These are phyloP conservation scores for Tulasnella sp. DNA, from an alignment of 768 basidiomycete genomes.

Conservation along the genomic window DNA sequence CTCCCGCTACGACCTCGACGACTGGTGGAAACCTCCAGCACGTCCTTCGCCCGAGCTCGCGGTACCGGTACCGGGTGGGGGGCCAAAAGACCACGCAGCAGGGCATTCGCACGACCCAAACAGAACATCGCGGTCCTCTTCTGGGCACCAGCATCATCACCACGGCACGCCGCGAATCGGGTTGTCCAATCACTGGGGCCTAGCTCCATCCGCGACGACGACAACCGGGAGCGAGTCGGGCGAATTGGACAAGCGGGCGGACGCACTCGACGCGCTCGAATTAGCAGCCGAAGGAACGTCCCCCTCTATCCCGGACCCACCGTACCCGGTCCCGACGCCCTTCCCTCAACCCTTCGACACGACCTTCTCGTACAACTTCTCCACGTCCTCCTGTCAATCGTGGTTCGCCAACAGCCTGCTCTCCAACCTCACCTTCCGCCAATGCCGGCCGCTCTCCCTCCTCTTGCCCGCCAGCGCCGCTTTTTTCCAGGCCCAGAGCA, in stretches of 20 bases:
- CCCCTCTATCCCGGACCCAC: conserved; percentile 7
- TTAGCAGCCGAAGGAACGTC: neutral
- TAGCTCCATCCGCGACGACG: neutral
- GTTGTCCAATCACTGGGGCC: neutral
- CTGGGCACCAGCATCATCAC: neutral
- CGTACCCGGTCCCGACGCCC: conserved; percentile 12
- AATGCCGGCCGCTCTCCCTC: conserved; percentile 19
- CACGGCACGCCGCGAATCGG: neutral
- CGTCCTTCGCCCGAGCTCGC: too few species aligned
- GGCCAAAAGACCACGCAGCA: neutral
- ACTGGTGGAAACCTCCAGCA: neutral
- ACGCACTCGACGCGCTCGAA: neutral
- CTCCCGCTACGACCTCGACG: neutral
- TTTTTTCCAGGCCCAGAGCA: conserved; percentile 18
- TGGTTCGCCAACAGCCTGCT: conserved; percentile 23
- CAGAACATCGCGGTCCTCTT: neutral
- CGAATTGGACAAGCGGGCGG: neutral
- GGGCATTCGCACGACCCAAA: neutral
- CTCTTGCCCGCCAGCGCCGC: conserved; percentile 16
- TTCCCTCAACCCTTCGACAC: conserved; percentile 21
- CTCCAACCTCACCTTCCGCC: conserved; percentile 16
- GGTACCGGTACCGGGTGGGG: neutral
- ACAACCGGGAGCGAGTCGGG: too few species aligned
- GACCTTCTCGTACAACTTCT: conserved; percentile 23
- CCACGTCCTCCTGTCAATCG: conserved; percentile 20